Base-by-base conservation (phyloP, 2,329 filamentous ascomycete species). In the Ophiostoma himal-ulmi region DNA sequence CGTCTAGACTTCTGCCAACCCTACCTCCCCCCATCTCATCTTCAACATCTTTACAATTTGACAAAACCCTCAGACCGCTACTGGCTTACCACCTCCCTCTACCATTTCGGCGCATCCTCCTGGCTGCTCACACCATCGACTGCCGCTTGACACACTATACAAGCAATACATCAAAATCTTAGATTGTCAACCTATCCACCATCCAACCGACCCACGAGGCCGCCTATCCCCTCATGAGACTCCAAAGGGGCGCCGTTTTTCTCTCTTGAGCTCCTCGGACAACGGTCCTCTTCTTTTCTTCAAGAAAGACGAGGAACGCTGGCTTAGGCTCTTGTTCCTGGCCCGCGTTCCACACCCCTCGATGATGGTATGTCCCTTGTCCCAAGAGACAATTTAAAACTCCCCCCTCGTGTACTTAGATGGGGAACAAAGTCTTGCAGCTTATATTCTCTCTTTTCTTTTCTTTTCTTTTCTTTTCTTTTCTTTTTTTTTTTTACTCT, bases 281-380 rank as follows among this genome's bases (percentile, higher is more conserved):
- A 22, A 68, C 62, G 39, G 57, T 14, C 48, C 36, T 8, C 65
- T 6, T 10, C 52, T 41, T 64, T 67, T 41, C 48, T 41, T 34
- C 36, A n/a, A 44, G 67, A 70, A 39, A 65, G 57, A 26, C 60
- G 30, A 65, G 71, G 69, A 73, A 67, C 69, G 70, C 64, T 67
- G 72, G 73, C 72, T 48, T 36, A 57, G 71, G 74, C 71, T 30
- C 73, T 69, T 36, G 62, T 62, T 44, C 64, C 54, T 67, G 73
- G 72, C 71, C 72, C 60, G 34, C 44, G 57, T 62, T 67, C 60
- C 60, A n/a, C 39, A 65, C 62, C 65, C 71, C 69, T 71, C 72
- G 70, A 75, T 75, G 73, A 75, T 75, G 74, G 73, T 75, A 67
- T 37, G 74, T 72, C 52, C 30, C n/a, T 57, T 48, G 1, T 48